Base-by-base conservation (phyloP, 768 basidiomycete species). In the Thelephora ganbajun region DNA sequence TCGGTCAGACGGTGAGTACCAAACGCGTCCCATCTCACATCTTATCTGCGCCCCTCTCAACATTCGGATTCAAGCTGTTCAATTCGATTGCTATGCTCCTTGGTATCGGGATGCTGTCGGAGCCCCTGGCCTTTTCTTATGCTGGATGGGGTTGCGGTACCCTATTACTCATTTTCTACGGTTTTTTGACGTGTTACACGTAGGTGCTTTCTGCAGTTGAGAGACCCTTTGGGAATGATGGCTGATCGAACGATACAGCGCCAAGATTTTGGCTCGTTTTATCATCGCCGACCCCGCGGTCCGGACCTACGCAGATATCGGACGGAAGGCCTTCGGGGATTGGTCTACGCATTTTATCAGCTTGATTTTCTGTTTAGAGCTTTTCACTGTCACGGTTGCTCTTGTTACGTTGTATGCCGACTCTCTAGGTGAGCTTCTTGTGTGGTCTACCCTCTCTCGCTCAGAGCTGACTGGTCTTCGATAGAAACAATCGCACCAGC, bases 321-420 rank as follows among this genome's bases (percentile, higher is more conserved):
- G 85, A 22, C 72, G 76, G 49, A 89, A 85, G 57, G 91, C 93
- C 1, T 94, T 93, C 62, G 93, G 93, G 1, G 70, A 73, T 6
- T 71, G 70, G 41, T 83, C 82, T 0, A 79, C 74, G 26, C 65
- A 77, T 0, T 54, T 83, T 22, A 82, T 86, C 46, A 79, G 77
- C 52, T 46, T 71, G 6, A 69, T 94, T 53, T 94, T 96, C 61
- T 90, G 87, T 53, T 67, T 93, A 7, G 92, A 96, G 61, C 61
- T 91, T 6, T 92, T 94, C 59, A 77, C 87, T 34, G 72, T 94
- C 20, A 76, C 82, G 85, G 88, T 96, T 30, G 75, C 90, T 44
- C 73, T 94, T n/a, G 76, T 96, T 43, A 88, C 92, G 1, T 63
- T 97, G 2, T 88, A 87, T 52, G 89, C 85, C 9, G 93, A 97